Evolutionary conservation across 352 stramenopile species (phyloP).

Genomic region (Phytophthora pseudosyringae): DNA sequence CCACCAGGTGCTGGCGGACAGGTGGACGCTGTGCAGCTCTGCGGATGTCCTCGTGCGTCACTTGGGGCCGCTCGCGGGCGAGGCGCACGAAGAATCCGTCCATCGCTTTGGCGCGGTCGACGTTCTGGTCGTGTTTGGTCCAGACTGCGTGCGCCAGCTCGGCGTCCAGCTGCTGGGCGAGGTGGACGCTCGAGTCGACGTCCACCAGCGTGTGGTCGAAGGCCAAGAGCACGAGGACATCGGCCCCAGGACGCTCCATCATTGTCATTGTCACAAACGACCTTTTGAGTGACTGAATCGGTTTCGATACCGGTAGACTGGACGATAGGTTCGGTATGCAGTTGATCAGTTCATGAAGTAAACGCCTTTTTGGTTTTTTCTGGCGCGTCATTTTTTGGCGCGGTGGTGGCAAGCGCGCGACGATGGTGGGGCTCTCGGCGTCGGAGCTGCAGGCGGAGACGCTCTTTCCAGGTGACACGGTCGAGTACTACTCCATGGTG

Average conservation of each 20-base stretch:
- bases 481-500: conserved; percentile 85
- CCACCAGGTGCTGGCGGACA: conserved; percentile 46
- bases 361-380: neutral
- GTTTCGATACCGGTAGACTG: too few relatives aligned
- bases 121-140: conserved; percentile 11
- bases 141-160: conserved; percentile 31
- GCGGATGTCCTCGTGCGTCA: conserved; percentile 34
- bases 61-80: conserved; percentile 25
- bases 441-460: conserved; percentile 63
- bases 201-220: conserved; percentile 59
- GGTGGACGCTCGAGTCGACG: conserved; percentile 50
- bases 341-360: conserved; percentile 6
- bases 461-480: conserved; percentile 73
- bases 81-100: conserved; percentile 43
- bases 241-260: neutral
- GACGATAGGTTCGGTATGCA: too few relatives aligned
- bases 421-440: conserved; percentile 52
- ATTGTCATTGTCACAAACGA: neutral
- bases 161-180: conserved; percentile 40
- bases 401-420: conserved; percentile 13
- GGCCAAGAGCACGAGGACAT: conserved; percentile 59
- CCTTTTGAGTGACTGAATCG: too few relatives aligned
- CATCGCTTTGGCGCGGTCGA: conserved; percentile 35
- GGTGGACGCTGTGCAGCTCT: conserved; percentile 38
- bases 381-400: conserved; percentile 7